Percentiles rank a stretch among this genome's conserved stretches.
Conservation (phyloP, 1,284 basidiomycete genomes). For the Xerocomus nothofagi region DNA sequence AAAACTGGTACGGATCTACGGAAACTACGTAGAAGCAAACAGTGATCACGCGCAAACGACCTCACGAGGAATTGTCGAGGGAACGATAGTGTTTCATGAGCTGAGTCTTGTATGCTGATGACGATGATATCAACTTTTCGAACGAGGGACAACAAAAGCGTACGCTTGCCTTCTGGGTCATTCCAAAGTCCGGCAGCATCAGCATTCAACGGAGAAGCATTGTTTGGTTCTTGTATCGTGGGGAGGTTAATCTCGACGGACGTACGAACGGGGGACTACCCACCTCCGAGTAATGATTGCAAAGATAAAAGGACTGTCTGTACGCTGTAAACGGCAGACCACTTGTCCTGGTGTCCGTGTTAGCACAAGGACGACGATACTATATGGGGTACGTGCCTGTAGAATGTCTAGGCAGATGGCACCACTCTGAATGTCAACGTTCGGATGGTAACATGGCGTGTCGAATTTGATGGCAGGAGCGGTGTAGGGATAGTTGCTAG, state of each 20-base stretch:
- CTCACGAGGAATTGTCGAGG: constrained; percentile 47
- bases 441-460: constrained; percentile 83
- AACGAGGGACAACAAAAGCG: neutral
- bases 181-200: constrained; percentile 81
- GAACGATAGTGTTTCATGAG: constrained; percentile 74
- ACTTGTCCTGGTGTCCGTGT: constrained; percentile 65
- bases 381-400: constrained; percentile 47
- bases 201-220: constrained; percentile 80
- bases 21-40: neutral
- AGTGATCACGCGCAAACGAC: constrained; percentile 2
- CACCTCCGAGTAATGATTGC: constrained; percentile 82
- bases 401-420: constrained; percentile 85
- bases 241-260: neutral
- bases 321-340: constrained; percentile 88
- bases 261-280: constrained; percentile 19
- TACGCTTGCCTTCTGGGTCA: constrained; percentile 55
- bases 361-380: constrained; percentile 8
- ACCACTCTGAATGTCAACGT: constrained; percentile 77
- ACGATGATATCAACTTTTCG: neutral
- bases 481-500: constrained; percentile 81
- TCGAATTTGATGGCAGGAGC: constrained; percentile 80
- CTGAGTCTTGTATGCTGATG: constrained; percentile 66
- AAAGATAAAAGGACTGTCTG: constrained; percentile 85
- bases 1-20: constrained; percentile 20
- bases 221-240: constrained; percentile 74